These are phyloP conservation scores for Trichosporon sp. DNA, from an alignment of 1,284 basidiomycete genomes.

Conservation along the genomic window DNA sequence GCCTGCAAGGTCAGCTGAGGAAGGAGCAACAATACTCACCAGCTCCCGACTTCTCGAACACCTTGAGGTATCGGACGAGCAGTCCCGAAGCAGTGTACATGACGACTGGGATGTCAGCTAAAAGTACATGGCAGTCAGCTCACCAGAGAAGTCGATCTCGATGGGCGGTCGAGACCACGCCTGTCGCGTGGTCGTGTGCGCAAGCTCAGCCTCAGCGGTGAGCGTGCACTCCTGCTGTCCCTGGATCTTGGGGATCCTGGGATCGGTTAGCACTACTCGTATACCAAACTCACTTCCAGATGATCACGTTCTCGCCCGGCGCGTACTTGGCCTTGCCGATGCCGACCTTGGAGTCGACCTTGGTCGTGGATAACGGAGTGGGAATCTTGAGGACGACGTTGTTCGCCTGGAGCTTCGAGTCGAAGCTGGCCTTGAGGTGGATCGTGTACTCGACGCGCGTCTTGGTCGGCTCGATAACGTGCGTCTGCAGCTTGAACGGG, in stretches of 20 bases:
- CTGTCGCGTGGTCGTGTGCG: conserved; percentile 81
- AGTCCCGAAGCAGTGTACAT: conserved; percentile 98
- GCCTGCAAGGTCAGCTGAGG: not conserved
- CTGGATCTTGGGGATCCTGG: conserved; percentile 83
- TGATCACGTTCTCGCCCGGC: conserved; percentile 86
- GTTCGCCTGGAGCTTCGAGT: conserved; percentile 85
- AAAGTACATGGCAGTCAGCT: not conserved
- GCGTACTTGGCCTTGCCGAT: conserved; percentile 96
- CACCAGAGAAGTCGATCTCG: conserved; percentile 77
- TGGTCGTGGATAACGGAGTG: conserved; percentile 89
- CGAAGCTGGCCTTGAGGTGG: conserved; percentile 83
- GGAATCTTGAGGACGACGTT: conserved; percentile 91
- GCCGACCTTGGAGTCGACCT: conserved; percentile 82
- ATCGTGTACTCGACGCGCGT: conserved; percentile 87
- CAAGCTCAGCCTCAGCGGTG: conserved; percentile 74
- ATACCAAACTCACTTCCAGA: conserved; percentile 79
- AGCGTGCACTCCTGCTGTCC: conserved; percentile 87
- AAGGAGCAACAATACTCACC: not conserved
- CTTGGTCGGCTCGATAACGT: conserved; percentile 88
- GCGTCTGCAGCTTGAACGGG: conserved; percentile 83
- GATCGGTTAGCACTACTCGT: not conserved
- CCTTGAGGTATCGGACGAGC: conserved; percentile 94
- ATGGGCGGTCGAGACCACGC: conserved; percentile 97
- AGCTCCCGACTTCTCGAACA: conserved; percentile 84
- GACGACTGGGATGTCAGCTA: conserved; percentile 62